These are phyloP conservation scores for Salvia hispanica DNA, from an alignment of 257 asterid genomes.

Conservation along the genomic window DNA sequence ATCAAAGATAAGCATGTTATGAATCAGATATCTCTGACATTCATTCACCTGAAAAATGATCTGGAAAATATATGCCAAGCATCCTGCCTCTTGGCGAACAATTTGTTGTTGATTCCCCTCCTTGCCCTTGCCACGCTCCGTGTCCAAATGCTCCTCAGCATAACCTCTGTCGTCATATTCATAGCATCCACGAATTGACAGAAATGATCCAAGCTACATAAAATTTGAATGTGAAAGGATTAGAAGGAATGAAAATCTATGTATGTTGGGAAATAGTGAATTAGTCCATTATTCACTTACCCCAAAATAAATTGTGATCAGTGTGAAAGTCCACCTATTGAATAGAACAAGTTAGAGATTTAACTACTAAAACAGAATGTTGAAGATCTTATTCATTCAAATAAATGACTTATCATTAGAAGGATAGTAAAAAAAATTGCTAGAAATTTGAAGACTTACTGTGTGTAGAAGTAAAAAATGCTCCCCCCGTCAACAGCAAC, in stretches of 20 bases:
- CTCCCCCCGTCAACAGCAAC: conserved; percentile 67
- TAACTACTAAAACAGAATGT: too few species aligned
- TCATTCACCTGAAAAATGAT: conserved; percentile 82
- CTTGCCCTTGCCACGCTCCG: conserved; percentile 44
- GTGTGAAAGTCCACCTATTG: conserved; percentile 85
- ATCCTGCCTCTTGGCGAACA: conserved; percentile 59
- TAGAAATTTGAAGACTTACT: conserved; percentile 52
- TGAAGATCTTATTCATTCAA: neutral
- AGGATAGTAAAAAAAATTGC: neutral
- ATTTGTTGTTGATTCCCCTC: conserved; percentile 33
- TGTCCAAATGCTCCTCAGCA: conserved; percentile 42
- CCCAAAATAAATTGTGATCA: conserved; percentile 81
- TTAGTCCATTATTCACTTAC: conserved; percentile 43
- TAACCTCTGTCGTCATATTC: conserved; percentile 37
- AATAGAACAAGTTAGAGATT: too few species aligned
- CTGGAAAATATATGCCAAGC: conserved; percentile 71
- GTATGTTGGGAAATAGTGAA: neutral
- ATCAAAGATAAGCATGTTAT: neutral
- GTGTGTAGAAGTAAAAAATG: conserved; percentile 84
- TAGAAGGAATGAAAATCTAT: neutral
- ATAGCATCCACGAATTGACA: conserved; percentile 74
- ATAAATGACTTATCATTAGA: neutral
- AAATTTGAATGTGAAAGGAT: conserved; percentile 19
- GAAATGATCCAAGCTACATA: conserved; percentile 78
- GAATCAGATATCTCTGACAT: neutral